Conservation (phyloP, 768 basidiomycete genomes). For the Crassisporium funariophilum region DNA sequence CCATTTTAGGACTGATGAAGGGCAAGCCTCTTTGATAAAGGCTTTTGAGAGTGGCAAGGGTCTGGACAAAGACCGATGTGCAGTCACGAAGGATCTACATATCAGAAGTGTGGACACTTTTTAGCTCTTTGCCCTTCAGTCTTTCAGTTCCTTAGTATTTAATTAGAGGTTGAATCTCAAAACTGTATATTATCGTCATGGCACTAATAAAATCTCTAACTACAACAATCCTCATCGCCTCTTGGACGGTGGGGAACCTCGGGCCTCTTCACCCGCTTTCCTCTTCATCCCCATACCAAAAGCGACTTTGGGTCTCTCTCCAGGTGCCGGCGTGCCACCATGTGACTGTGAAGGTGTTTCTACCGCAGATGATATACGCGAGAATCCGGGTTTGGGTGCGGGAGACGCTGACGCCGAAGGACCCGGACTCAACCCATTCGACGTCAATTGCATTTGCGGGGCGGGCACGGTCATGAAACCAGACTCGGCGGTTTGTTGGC, state of each 20-base stretch:
- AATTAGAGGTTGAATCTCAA: too few species aligned
- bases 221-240: slow-evolving; percentile 38
- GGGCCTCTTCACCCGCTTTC: slow-evolving; percentile 74
- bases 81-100: slow-evolving; percentile 72
- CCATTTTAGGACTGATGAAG: slow-evolving; percentile 75
- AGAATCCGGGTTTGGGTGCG: slow-evolving; percentile 73
- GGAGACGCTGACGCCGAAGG: slow-evolving; percentile 59
- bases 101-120: slow-evolving; percentile 70
- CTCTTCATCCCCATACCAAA: slow-evolving; percentile 81
- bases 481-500: slow-evolving; percentile 45
- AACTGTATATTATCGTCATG: too few species aligned
- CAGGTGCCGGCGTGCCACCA: slow-evolving; percentile 58
- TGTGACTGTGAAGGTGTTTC: slow-evolving; percentile 56
- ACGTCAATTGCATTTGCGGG: slow-evolving; percentile 42
- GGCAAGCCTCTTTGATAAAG: slow-evolving; percentile 71
- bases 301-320: slow-evolving; percentile 72
- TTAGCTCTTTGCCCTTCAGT: slow-evolving; percentile 37
- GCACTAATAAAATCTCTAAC: too few species aligned
- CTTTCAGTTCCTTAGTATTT: too few species aligned
- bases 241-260: slow-evolving; percentile 69
- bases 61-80: slow-evolving; percentile 73
- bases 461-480: slow-evolving; percentile 79
- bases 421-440: slow-evolving; percentile 50
- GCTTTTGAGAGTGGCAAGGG: slow-evolving; percentile 74
- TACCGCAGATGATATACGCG: slow-evolving; percentile 65